These are phyloP conservation scores for Gillenia trifoliata DNA, from an alignment of 306 rosid genomes.

Conservation along the genomic window DNA sequence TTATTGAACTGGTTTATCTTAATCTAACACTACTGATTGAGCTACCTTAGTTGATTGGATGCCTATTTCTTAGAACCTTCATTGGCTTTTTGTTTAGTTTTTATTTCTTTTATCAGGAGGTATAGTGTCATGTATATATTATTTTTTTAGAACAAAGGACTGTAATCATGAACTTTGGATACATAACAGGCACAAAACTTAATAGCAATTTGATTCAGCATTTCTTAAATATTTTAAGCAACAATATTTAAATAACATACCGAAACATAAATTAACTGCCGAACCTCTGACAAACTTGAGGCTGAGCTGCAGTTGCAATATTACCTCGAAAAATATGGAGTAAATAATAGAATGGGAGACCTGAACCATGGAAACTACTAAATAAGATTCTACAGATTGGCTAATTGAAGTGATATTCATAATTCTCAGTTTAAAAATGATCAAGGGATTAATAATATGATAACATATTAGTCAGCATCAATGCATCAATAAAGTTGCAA, in stretches of 20 bases:
- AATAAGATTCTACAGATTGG: constrained; percentile 12
- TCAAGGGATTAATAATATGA: neutral
- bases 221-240: too few relatives aligned
- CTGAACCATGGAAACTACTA: constrained; percentile 36
- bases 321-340: constrained; percentile 72
- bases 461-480: neutral
- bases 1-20: neutral
- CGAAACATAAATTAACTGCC: constrained; percentile 17
- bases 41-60: neutral
- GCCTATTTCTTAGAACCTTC: neutral
- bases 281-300: constrained; percentile 94
- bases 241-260: neutral
- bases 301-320: constrained; percentile 77
- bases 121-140: neutral
- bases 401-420: neutral
- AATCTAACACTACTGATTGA: neutral
- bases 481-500: neutral
- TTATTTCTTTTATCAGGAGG: neutral
- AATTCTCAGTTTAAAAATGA: neutral
- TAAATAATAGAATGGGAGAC: constrained; percentile 73
- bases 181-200: neutral
- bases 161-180: neutral
- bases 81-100: neutral
- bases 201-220: neutral
- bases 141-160: too few relatives aligned